Evolutionary conservation across 1,284 basidiomycete genomes (phyloP).

Genomic region (Hymenochaete sp.): DNA sequence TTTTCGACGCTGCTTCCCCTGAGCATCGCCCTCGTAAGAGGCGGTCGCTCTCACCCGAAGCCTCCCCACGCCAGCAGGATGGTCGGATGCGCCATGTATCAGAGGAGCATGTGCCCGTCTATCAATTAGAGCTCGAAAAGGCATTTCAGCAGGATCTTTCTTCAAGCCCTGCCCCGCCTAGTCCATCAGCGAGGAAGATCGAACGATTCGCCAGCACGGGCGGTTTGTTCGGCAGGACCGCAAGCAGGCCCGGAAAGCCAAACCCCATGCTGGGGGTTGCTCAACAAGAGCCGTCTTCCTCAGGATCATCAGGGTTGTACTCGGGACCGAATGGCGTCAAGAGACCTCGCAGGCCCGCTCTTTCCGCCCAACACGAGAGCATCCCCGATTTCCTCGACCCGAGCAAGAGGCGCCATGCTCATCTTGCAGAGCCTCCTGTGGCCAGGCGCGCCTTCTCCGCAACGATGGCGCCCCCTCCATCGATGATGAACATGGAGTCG

Average conservation of each 20-base stretch:
- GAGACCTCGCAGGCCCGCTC: slow-evolving; percentile 51
- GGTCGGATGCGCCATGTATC: slow-evolving; percentile 21
- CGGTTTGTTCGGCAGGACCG: slow-evolving; percentile 32
- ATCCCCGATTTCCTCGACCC: slow-evolving; percentile 24
- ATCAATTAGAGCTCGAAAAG: slow-evolving; percentile 11
- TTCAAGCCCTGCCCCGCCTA: slow-evolving; percentile 52
- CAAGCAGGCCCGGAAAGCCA: slow-evolving; percentile 44
- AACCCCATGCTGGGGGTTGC: slow-evolving; percentile 3
- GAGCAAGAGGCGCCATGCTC: slow-evolving; percentile 22
- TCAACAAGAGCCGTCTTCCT: no score
- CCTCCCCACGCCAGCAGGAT: slow-evolving; percentile 30
- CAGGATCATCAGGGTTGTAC: background rate
- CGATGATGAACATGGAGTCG: slow-evolving; percentile 31
- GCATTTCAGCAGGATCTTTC: slow-evolving; percentile 23
- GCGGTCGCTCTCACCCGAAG: slow-evolving; percentile 59
- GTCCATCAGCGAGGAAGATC: slow-evolving; percentile 55
- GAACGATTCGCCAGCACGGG: slow-evolving; percentile 42
- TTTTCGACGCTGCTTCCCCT: slow-evolving; percentile 44
- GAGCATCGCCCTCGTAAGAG: slow-evolving; percentile 51
- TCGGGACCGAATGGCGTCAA: slow-evolving; percentile 46
- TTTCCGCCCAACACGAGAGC: slow-evolving; percentile 47
- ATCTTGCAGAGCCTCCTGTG: slow-evolving; percentile 39
- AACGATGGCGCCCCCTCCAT: slow-evolving; percentile 41
- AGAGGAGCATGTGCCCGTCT: no score
- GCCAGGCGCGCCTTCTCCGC: slow-evolving; percentile 73